Conservation (phyloP, 805 yeast genomes). For the Kodamaea lidongshanica region DNA sequence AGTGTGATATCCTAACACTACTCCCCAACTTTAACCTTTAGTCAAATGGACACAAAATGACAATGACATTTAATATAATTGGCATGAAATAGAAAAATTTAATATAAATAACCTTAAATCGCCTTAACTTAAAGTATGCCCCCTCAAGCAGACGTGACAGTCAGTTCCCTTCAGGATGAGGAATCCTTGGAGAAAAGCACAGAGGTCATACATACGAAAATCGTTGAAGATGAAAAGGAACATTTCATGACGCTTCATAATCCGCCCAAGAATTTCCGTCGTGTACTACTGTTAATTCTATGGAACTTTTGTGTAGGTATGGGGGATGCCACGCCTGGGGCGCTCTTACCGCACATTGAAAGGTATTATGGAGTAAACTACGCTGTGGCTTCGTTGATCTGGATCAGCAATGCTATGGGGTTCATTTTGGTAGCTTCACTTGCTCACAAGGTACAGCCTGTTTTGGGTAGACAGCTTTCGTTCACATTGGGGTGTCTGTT, state of each 20-base stretch:
- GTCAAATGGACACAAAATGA: too few species aligned
- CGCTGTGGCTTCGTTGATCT: constrained; percentile 50
- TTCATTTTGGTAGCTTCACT: constrained; percentile 45
- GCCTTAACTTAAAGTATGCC: too few species aligned
- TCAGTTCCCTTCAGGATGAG: too few species aligned
- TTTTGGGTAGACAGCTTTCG: constrained; percentile 37
- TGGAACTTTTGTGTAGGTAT: constrained; percentile 42
- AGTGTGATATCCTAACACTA: too few species aligned
- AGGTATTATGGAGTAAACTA: constrained; percentile 41
- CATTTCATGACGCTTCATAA: constrained; percentile 36
- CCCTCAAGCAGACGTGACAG: too few species aligned
- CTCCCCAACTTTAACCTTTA: too few species aligned
- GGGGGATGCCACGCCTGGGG: constrained; percentile 56
- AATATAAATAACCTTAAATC: too few species aligned
- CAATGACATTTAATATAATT: too few species aligned
- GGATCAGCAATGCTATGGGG: constrained; percentile 56
- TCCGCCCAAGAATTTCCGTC: constrained; percentile 39
- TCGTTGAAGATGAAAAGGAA: too few species aligned
- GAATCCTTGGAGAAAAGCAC: too few species aligned
- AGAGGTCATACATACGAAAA: too few species aligned
- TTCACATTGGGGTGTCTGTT: constrained; percentile 32
- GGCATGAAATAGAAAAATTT: too few species aligned
- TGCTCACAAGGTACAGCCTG: constrained; percentile 38
- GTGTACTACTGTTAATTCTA: constrained; percentile 34
- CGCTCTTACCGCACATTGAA: constrained; percentile 52